Conservation (phyloP, 2,329 filamentous ascomycete genomes). For the Botryotinia convoluta region DNA sequence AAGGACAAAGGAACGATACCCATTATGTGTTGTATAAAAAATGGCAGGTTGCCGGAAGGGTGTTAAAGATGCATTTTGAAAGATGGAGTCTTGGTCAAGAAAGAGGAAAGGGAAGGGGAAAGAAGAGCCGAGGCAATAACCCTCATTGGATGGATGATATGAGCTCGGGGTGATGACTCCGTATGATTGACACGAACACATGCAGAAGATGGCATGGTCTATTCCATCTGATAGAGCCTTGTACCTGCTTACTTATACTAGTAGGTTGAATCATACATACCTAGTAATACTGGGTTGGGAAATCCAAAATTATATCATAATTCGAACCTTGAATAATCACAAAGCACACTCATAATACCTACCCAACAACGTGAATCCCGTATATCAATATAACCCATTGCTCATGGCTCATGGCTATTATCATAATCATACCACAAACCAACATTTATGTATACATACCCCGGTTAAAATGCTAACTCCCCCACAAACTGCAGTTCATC, state of each 20-base stretch:
- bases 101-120: not conserved
- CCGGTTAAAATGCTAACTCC: conserved; percentile 8
- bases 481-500: conserved; percentile 21
- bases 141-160: not conserved
- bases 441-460: not conserved
- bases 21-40: conserved; percentile 17
- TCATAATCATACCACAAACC: not conserved
- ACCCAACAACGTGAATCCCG: not conserved
- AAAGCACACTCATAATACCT: not conserved
- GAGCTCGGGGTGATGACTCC: not conserved
- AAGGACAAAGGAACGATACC: conserved; percentile 30
- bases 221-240: conserved; percentile 2
- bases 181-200: not conserved
- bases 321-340: not conserved
- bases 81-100: conserved; percentile 4
- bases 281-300: not conserved
- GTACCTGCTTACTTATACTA: not conserved
- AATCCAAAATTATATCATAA: not conserved
- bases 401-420: not conserved
- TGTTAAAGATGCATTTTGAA: conserved; percentile 5
- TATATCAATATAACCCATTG: not conserved
- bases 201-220: not conserved
- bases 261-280: not conserved
- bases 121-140: not conserved
- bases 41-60: conserved; percentile 1